Conservation (phyloP, 345 rosid species). For the Gossypium longicalyx region DNA sequence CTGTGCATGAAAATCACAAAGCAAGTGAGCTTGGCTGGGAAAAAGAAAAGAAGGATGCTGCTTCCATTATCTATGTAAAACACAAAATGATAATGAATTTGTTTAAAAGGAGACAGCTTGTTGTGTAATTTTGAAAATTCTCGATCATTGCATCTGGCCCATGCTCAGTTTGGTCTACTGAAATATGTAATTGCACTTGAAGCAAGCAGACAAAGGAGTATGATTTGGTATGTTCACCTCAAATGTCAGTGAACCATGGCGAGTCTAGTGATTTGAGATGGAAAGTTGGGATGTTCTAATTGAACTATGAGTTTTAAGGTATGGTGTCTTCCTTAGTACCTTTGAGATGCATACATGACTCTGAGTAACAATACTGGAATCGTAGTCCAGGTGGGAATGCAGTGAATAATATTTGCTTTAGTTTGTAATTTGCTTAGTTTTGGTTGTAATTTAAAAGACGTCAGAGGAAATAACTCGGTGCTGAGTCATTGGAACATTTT, state of each 20-base stretch:
- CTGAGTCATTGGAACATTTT: slow-evolving; percentile 7
- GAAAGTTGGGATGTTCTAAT: slow-evolving; percentile 17
- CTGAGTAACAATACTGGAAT: slow-evolving; percentile 7
- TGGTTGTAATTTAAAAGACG: slow-evolving; percentile 7
- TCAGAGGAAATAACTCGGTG: background rate
- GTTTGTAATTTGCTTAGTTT: background rate
- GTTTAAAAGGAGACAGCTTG: slow-evolving; percentile 9
- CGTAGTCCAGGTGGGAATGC: background rate
- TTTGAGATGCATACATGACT: slow-evolving; percentile 2
- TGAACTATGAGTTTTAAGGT: slow-evolving; percentile 12
- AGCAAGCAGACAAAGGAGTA: slow-evolving; percentile 20
- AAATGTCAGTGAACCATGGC: slow-evolving; percentile 4
- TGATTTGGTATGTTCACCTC: slow-evolving; percentile 18
- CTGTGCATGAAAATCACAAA: slow-evolving; percentile 80
- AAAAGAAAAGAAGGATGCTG: slow-evolving; percentile 93
- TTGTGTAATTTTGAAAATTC: slow-evolving; percentile 21
- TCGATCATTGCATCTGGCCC: slow-evolving; percentile 13
- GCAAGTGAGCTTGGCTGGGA: slow-evolving; percentile 75
- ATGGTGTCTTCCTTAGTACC: slow-evolving; percentile 11
- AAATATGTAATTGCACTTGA: slow-evolving; percentile 17
- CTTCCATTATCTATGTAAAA: slow-evolving; percentile 90
- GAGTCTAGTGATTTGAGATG: slow-evolving; percentile 10
- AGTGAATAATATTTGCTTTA: slow-evolving; percentile 3
- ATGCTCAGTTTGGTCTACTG: slow-evolving; percentile 11
- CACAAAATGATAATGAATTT: background rate